Evolutionary conservation across 2,329 filamentous ascomycete genomes (phyloP).

Genomic region (Shiraia sp.): DNA sequence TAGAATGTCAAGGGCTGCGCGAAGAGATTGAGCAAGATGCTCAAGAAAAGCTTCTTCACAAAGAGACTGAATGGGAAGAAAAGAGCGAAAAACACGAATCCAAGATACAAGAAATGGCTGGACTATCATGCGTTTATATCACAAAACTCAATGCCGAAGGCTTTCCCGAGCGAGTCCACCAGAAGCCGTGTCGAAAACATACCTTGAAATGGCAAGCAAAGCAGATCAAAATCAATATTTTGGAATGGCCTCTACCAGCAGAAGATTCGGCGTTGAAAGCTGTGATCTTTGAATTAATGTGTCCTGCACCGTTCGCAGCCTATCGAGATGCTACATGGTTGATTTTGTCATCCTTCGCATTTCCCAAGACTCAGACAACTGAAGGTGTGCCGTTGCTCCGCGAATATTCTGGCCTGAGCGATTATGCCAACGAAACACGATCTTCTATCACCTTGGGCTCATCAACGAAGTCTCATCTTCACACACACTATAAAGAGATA

Average conservation of each 20-base stretch:
- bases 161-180: slow-evolving; percentile 9
- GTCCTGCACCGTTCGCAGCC: slow-evolving; percentile 49
- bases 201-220: slow-evolving; percentile 40
- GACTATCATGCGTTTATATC: slow-evolving; percentile 37
- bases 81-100: slow-evolving; percentile 21
- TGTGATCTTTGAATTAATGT: slow-evolving; percentile 57
- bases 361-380: slow-evolving; percentile 1
- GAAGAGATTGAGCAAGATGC: slow-evolving; percentile 43
- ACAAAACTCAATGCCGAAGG: slow-evolving; percentile 11
- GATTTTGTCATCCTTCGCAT: slow-evolving; percentile 48
- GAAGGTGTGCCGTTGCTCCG: slow-evolving; percentile 25
- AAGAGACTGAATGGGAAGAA: slow-evolving; percentile 46
- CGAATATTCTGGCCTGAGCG: slow-evolving; percentile 39
- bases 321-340: slow-evolving; percentile 60
- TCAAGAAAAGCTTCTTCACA: slow-evolving; percentile 28
- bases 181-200: slow-evolving; percentile 51
- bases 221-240: slow-evolving; percentile 50
- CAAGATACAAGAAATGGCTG: slow-evolving; percentile 20
- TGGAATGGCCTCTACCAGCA: slow-evolving; percentile 57
- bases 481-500: slow-evolving; percentile 54
- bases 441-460: slow-evolving; percentile 49
- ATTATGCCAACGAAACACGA: slow-evolving; percentile 15
- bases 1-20: slow-evolving; percentile 35
- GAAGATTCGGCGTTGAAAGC: slow-evolving; percentile 43
- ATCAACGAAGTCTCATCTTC: slow-evolving; percentile 50